These are phyloP conservation scores for Coemansia sp. DNA, from an alignment of 192 early-diverging fungal species.

Conservation along the genomic window DNA sequence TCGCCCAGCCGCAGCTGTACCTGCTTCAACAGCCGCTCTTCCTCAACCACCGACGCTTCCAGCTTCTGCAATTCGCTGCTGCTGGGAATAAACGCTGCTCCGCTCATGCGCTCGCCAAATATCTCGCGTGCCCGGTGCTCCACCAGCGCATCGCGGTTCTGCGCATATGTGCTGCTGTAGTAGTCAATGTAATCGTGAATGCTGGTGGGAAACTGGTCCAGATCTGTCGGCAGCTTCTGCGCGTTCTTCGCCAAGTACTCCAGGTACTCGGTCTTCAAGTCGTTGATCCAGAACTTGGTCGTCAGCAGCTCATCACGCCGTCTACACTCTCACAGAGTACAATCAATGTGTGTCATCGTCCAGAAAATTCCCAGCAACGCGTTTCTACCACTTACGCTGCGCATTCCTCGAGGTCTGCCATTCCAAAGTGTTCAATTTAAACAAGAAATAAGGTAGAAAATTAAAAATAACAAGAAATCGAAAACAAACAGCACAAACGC, in stretches of 20 bases:
- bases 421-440: conserved; percentile 5
- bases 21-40: conserved; percentile 44
- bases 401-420: conserved; percentile 39
- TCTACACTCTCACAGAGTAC: conserved; percentile 14
- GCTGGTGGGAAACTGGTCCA: conserved; percentile 31
- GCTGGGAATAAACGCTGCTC: conserved; percentile 44
- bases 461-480: background rate
- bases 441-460: background rate
- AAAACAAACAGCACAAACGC: background rate
- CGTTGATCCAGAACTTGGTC: conserved; percentile 43
- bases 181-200: conserved; percentile 39
- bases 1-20: conserved; percentile 43
- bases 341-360: background rate
- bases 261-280: conserved; percentile 44
- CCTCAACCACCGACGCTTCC: conserved; percentile 42
- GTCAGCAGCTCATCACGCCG: conserved; percentile 46
- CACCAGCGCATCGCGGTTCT: conserved; percentile 34
- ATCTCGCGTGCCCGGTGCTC: conserved; percentile 44
- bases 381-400: conserved; percentile 28
- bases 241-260: conserved; percentile 25
- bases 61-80: conserved; percentile 43
- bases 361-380: background rate
- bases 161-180: conserved; percentile 36
- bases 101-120: conserved; percentile 37
- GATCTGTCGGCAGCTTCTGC: conserved; percentile 36